These are phyloP conservation scores for Coemansia sp. DNA, from an alignment of 192 early-diverging fungal genomes.

Conservation along the genomic window DNA sequence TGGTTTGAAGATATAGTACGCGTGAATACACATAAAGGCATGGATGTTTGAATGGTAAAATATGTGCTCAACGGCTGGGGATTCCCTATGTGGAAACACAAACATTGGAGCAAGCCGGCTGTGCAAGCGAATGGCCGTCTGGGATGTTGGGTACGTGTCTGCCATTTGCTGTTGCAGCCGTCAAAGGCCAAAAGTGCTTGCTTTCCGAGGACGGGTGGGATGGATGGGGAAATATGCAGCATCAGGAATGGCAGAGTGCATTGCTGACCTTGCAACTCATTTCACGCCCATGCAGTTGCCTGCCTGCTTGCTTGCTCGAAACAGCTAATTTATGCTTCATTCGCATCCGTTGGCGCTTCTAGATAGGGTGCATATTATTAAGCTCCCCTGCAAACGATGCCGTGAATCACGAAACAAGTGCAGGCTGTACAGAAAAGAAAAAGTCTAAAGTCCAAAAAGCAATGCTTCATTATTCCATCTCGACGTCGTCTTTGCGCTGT, in stretches of 20 bases:
- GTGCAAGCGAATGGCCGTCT: not conserved
- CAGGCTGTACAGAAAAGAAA: constrained; percentile 11
- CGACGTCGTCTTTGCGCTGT: constrained; percentile 41
- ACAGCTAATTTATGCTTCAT: not conserved
- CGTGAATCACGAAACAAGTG: constrained; percentile 2
- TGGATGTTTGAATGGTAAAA: not conserved
- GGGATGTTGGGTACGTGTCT: not conserved
- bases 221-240: not conserved
- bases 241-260: too few relatives aligned
- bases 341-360: not conserved
- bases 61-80: not conserved
- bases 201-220: not conserved
- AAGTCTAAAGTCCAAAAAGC: not conserved
- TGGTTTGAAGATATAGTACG: not conserved
- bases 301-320: not conserved
- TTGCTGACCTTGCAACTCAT: too few relatives aligned
- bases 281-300: not conserved
- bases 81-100: not conserved
- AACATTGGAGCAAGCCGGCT: not conserved
- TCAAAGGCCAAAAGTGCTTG: not conserved
- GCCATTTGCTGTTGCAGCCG: not conserved
- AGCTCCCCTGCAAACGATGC: not conserved
- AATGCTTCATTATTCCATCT: constrained; percentile 28
- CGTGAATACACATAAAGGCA: not conserved
- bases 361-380: not conserved